Evolutionary conservation across 805 yeast genomes (phyloP), one percentile per base, ranked within the genome.

Genomic region (Saccharomycopsis synnaedendra): DNA sequence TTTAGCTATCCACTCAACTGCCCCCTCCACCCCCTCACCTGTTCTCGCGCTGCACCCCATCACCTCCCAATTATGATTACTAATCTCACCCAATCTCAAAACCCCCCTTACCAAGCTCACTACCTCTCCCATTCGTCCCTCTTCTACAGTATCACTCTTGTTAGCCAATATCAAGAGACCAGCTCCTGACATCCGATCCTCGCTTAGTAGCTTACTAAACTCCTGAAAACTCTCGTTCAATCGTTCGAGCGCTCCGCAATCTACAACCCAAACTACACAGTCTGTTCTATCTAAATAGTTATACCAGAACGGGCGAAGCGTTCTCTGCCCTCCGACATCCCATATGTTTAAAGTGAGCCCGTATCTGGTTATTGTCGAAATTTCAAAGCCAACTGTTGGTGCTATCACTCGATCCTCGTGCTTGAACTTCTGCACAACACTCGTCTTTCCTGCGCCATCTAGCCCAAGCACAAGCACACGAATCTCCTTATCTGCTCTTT

Each of bases 291-390:
- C 96, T 58, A 84, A 89, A 62, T 90, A 89, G 64, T 89, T 90
- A 57, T 85, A 79, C 97, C 97, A 89, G 69, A 88, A 88, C 11
- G 89, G 80, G 42, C 97, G 67, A 39, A 89, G 67, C 1, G 90
- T 74, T 41, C 72, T 65, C 62, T 89, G 97, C 1, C 97, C 97
- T 4, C 97, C 97, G 8, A 89, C 79, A 59, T 86, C 96, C 97
- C 95, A 83, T 32, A 82, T 60, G 54, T 80, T 80, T 45, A 83
- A 59, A 19, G 69, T 70, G 55, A 63, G 71, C 3, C 66, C 71
- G 1, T 62, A 52, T 53, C 68, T 64, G 1, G 61, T 57, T 1
- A 84, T 57, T 1, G 89, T 77, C 43, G 76, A 72, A 53, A 89
- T 90, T 56, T 78, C 82, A 63, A 89, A 90, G 10, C 97, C 97